Evolutionary conservation across 1,284 basidiomycete genomes (phyloP).

Genomic region (Acaromyces ingoldii): DNA sequence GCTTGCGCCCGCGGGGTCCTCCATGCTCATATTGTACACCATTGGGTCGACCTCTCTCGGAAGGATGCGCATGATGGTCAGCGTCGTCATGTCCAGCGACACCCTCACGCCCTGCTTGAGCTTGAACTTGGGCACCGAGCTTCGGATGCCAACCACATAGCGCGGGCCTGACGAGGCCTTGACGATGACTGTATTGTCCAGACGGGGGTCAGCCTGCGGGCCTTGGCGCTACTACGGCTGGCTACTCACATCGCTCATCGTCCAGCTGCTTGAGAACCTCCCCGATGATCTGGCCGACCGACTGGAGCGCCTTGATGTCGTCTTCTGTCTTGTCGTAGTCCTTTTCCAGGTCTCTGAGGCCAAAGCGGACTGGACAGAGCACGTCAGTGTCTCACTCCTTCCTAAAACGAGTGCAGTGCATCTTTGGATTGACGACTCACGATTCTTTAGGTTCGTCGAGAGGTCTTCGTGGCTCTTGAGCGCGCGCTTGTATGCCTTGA

Average conservation of each 20-base stretch:
- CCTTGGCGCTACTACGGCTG: background rate
- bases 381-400: background rate
- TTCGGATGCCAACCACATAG: conserved; percentile 97
- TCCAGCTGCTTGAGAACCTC: conserved; percentile 99
- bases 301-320: conserved; percentile 97
- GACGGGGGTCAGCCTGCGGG: too few species aligned
- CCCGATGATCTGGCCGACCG: conserved; percentile 97
- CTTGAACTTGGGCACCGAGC: conserved; percentile 82
- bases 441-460: conserved; percentile 41
- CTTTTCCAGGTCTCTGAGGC: conserved; percentile 71
- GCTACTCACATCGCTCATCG: conserved; percentile 82
- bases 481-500: conserved; percentile 41
- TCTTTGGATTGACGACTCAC: conserved; percentile 18
- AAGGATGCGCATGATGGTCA: conserved; percentile 92
- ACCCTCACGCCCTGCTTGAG: conserved; percentile 92
- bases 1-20: conserved; percentile 89
- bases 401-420: background rate
- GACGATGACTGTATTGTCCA: conserved; percentile 72
- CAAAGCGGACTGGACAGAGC: conserved; percentile 26
- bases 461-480: conserved; percentile 56
- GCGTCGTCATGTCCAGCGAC: conserved; percentile 97
- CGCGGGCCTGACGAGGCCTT: conserved; percentile 97
- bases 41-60: conserved; percentile 96
- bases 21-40: conserved; percentile 99
- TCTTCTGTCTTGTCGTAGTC: conserved; percentile 95